These are phyloP conservation scores for Umbelopsis sp. DNA, from an alignment of 371 early-diverging fungal species.

Conservation along the genomic window DNA sequence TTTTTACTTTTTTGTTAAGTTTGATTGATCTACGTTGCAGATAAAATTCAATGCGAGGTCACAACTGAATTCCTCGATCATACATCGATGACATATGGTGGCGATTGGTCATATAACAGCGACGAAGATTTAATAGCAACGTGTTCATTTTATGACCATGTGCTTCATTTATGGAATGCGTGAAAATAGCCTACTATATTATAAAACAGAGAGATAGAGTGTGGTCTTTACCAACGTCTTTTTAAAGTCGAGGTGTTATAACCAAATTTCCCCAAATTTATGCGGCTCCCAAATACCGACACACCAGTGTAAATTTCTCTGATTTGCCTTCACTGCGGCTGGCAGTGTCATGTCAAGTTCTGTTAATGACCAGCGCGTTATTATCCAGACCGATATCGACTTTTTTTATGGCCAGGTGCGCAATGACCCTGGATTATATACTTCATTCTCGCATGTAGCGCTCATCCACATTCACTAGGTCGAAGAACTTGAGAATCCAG, in stretches of 20 bases:
- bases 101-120: conserved; percentile 80
- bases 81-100: conserved; percentile 87
- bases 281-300: background rate
- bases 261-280: background rate
- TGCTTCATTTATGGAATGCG: conserved; percentile 78
- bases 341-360: background rate
- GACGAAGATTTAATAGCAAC: conserved; percentile 66
- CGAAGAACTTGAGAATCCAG: conserved; percentile 21
- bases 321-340: background rate
- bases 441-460: background rate
- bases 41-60: conserved; percentile 20
- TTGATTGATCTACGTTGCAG: background rate
- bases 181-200: no score
- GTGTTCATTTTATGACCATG: conserved; percentile 95
- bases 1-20: no score
- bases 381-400: conserved; percentile 22
- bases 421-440: no score
- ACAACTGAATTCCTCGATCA: conserved; percentile 70
- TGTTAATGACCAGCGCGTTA: conserved; percentile 1
- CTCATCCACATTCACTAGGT: background rate
- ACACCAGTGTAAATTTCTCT: background rate
- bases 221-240: no score
- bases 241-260: no score
- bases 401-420: conserved; percentile 23
- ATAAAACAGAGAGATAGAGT: no score